Base-by-base conservation (phyloP, 768 basidiomycete species). In the Tricholomella constricta region DNA sequence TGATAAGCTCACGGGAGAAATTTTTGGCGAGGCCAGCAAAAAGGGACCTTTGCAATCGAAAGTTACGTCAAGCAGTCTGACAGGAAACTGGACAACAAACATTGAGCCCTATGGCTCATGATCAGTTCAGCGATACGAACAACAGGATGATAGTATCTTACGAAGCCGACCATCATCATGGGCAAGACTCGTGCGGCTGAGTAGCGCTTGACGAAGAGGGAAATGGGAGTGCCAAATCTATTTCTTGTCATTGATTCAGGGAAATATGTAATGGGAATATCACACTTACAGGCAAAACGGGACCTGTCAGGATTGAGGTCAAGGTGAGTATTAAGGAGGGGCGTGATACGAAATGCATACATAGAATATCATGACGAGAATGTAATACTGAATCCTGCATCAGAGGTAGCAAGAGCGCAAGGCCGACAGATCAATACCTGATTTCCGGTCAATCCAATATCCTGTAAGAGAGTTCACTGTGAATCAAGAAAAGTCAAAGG, bases 91-190 rank as follows among this genome's bases (percentile, higher is more conserved):
- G 9, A 17, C n/a, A 2, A 59, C 56, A 20, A 45, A 78, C 76
- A 78, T 77, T 7, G 72, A 69, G 25, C 76, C 77, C 75, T 78
- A 45, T 19, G 32, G 44, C 27, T 17, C 42, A 14, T 17, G 10
- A 23, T 53, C 14, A 37, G 25, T 35, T 31, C 3, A 12, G 20
- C 6, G 23, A n/a, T 38, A 19, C 6, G 20, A 27, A 26, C 37
- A 43, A 38, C 1, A 15, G 43, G 35, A 17, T 42, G 48, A 17
- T 22, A n/a, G 42, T 5, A 29, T 63, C 75, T 56, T 55, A 77
- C 79, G 56, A 80, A 80, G 34, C 78, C 77, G 47, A 79, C 56
- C 78, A 80, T 78, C 73, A 79, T 76, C 43, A 77, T 51, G 0
- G 78, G 76, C 12, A 79, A 65, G 0, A 81, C 72, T 4, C 74